Conservation (phyloP, 345 rosid species). For the Trapa bicornis region DNA sequence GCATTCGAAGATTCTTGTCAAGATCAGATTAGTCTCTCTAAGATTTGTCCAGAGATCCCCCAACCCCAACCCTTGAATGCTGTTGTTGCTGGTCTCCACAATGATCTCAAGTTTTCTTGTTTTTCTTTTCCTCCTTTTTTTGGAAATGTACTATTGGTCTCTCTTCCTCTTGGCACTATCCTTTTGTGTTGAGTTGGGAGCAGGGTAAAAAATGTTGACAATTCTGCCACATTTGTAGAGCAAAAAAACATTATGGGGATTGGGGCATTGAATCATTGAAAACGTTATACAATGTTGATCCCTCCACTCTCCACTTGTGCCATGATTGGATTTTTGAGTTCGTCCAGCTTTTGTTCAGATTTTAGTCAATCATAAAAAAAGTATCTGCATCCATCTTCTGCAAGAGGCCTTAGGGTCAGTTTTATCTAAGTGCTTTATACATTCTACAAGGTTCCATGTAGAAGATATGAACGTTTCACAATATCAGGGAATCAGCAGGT, state of each 20-base stretch:
- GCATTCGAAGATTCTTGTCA: neutral
- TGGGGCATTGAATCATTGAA: neutral
- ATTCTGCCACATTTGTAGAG: neutral
- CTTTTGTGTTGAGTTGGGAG: neutral
- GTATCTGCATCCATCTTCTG: no score
- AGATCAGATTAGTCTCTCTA: neutral
- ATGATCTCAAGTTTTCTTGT: neutral
- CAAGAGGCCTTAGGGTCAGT: no score
- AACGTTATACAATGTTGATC: neutral
- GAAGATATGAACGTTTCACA: neutral
- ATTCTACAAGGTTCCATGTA: neutral
- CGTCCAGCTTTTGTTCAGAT: neutral
- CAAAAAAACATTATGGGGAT: neutral
- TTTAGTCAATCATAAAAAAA: neutral
- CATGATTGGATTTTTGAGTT: neutral
- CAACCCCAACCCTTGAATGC: neutral
- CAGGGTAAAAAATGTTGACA: neutral
- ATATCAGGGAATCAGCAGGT: neutral
- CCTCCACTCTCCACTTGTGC: neutral
- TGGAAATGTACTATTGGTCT: neutral
- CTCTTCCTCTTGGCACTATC: neutral
- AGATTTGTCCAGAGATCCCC: slow-evolving; percentile 2
- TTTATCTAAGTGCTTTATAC: neutral
- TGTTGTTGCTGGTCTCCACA: neutral
- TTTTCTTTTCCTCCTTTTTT: neutral